Base-by-base conservation (phyloP, 208 protist genomes). In the Hexamita inflata region DNA sequence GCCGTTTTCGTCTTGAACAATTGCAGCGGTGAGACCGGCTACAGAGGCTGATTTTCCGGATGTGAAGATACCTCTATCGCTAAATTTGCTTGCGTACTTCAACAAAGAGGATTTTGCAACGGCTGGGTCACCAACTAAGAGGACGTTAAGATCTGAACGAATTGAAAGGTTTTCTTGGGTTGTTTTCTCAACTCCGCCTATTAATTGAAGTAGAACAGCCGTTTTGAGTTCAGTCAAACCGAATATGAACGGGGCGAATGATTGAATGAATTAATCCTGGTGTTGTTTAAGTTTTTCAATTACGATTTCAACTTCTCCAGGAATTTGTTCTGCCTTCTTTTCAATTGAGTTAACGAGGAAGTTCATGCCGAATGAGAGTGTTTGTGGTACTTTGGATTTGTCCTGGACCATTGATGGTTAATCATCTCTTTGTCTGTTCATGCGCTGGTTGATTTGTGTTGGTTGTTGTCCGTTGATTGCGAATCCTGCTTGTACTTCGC, bases 81-180 rank as follows among this genome's bases (percentile, higher is more conserved):
- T 80, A 76, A 96, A 93, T 2, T 62, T 81, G 15, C 87, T 75
- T 0, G 98, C 90, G 41, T 88, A 98, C 82, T 98, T 98, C 2
- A 99, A 83, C 78, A 99, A 97, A 78, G 98, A 93, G 15, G 90
- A 96, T 84, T 99, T 99, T 0, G 95, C 93, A 1, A 92, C 97
- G 35, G 89, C 91, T 0, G 96, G 95, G 84, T 99, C 96, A 41
- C 96, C 96, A 45, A 99, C 92, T 53, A 98, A 90, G 85, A 91
- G 98, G 39, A 96, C 86, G 86, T 99, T 99, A 78, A 99, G 96
- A 81, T 99, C 96, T 40, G 96, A 95, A 59, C 94, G 84, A 0
- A 98, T 81, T 13, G 88, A 85, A 76, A 94, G 95, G 34, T 80
- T 82, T 73, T 94, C 92, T 9, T 88, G 53, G 9, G 94, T 96